Evolutionary conservation across 345 rosid genomes (phyloP).

Genomic region (Lepidium sativum): DNA sequence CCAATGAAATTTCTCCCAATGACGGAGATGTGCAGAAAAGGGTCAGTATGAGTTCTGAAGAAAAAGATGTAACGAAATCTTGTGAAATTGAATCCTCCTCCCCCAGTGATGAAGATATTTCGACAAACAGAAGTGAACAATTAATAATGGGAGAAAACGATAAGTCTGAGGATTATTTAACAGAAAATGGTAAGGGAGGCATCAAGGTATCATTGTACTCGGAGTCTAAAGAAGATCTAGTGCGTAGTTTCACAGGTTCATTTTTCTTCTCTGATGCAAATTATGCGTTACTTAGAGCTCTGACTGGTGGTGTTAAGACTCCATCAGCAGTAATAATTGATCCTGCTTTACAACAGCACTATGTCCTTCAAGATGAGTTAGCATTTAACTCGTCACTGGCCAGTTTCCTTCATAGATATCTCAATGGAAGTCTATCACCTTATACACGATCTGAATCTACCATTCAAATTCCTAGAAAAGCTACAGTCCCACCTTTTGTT

Average conservation of each 20-base stretch:
- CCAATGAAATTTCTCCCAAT: constrained; percentile 18
- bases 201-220: constrained; percentile 21
- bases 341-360: constrained; percentile 61
- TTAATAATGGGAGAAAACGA: constrained; percentile 25
- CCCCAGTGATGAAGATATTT: constrained; percentile 23
- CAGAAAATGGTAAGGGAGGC: constrained; percentile 22
- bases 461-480: constrained; percentile 35
- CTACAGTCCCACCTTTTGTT: constrained; percentile 64
- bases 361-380: constrained; percentile 36
- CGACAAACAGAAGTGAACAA: constrained; percentile 21
- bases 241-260: constrained; percentile 45
- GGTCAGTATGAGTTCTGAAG: constrained; percentile 21
- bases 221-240: constrained; percentile 32
- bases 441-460: constrained; percentile 49
- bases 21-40: constrained; percentile 23
- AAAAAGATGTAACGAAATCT: constrained; percentile 22
- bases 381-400: constrained; percentile 37
- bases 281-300: constrained; percentile 42
- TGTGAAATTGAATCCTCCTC: constrained; percentile 29
- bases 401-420: constrained; percentile 48
- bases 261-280: constrained; percentile 80
- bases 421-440: constrained; percentile 57
- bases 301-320: constrained; percentile 63
- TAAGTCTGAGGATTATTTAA: constrained; percentile 22
- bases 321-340: constrained; percentile 74